A percentile compares a stretch with the other conserved stretches of the same genome.
phyloP scores from a whole-genome alignment of 805 yeast species.

The Babjeviella inositovora region DNA sequence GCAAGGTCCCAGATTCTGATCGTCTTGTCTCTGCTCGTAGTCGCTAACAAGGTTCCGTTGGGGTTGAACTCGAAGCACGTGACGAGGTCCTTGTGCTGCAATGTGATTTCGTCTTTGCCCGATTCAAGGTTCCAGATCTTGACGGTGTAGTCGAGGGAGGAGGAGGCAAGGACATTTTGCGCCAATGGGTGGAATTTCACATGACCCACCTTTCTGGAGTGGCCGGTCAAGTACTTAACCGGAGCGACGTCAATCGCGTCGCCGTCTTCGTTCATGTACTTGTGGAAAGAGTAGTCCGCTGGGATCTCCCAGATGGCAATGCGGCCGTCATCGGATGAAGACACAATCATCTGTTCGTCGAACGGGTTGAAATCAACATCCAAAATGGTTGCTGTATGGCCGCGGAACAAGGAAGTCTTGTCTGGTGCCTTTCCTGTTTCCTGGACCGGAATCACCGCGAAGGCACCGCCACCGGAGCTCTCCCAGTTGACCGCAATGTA shows the following conservation, averaged over 20 bases:
- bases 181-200: constrained; percentile 84
- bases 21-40: constrained; percentile 82
- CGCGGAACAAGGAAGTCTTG: constrained; percentile 82
- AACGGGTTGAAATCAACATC: constrained; percentile 96
- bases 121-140: constrained; percentile 81
- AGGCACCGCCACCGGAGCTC: constrained; percentile 94
- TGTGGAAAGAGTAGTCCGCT: constrained; percentile 55
- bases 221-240: constrained; percentile 60
- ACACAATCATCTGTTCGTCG: constrained; percentile 55
- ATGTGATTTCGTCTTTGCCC: constrained; percentile 53
- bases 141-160: constrained; percentile 81
- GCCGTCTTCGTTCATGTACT: constrained; percentile 34
- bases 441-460: constrained; percentile 76
- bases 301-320: constrained; percentile 86
- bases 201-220: constrained; percentile 86
- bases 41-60: constrained; percentile 76
- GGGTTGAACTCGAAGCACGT: constrained; percentile 88
- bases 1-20: constrained; percentile 87
- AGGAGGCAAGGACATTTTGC: constrained; percentile 70
- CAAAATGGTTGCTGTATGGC: constrained; percentile 88
- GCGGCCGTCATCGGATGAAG: constrained; percentile 69
- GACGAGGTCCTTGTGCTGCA: constrained; percentile 80
- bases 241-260: constrained; percentile 60
- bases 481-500: constrained; percentile 84
- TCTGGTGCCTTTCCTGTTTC: constrained; percentile 93